Conservation (phyloP, 768 basidiomycete genomes). For the Lentinula aciculospora region DNA sequence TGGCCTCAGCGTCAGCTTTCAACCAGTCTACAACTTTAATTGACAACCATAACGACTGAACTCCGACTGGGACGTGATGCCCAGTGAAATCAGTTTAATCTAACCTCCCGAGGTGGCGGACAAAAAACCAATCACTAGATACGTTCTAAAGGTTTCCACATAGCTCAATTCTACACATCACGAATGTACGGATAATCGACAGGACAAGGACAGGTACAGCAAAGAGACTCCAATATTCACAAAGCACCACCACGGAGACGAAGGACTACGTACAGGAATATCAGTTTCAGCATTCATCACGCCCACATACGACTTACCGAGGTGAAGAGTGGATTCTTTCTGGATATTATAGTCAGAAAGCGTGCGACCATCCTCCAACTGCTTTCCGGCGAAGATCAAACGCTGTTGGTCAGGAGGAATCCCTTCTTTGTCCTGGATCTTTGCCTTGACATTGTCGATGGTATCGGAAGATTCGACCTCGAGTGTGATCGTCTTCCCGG, state of each 20-base stretch:
- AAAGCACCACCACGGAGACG: slow-evolving; percentile 33
- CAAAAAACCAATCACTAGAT: too few species aligned
- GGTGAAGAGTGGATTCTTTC: slow-evolving; percentile 42
- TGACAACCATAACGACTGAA: neutral
- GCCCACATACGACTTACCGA: slow-evolving; percentile 22
- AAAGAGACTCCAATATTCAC: neutral
- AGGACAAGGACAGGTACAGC: neutral
- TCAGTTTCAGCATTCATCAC: slow-evolving; percentile 7
- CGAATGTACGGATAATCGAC: too few species aligned
- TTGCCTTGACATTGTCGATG: neutral
- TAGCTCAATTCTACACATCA: too few species aligned
- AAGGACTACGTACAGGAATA: slow-evolving; percentile 23
- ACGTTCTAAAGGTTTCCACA: too few species aligned
- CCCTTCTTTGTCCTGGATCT: neutral
- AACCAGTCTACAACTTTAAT: neutral
- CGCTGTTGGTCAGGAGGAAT: slow-evolving; percentile 1
- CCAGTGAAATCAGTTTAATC: too few species aligned
- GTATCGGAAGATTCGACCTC: slow-evolving; percentile 1
- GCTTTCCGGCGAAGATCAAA: slow-evolving; percentile 78
- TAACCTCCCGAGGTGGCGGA: too few species aligned
- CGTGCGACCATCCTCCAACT: slow-evolving; percentile 82
- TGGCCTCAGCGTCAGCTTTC: too few species aligned
- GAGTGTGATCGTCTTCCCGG: slow-evolving; percentile 50
- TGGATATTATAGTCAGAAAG: slow-evolving; percentile 68
- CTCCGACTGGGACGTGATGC: too few species aligned